phyloP scores from a whole-genome alignment of 2,329 filamentous ascomycete species.

The Penicillium sp. region DNA sequence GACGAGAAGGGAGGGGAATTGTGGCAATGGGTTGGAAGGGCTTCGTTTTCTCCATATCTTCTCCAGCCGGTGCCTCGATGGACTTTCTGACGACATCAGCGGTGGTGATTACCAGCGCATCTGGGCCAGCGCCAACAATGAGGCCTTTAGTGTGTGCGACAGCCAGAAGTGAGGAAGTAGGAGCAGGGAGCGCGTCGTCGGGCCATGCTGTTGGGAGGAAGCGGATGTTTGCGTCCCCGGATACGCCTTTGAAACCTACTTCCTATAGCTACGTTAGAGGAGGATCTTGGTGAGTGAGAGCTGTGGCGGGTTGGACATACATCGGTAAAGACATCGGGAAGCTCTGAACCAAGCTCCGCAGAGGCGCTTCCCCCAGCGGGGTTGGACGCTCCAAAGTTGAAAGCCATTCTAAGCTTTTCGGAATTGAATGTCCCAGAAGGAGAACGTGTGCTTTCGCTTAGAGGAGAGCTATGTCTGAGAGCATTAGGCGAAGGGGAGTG shows the following conservation, averaged over 20 bases:
- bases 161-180: slow-evolving; percentile 78
- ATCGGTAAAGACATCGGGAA: slow-evolving; percentile 79
- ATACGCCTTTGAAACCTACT: slow-evolving; percentile 77
- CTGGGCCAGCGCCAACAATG: slow-evolving; percentile 81
- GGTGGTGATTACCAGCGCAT: slow-evolving; percentile 70
- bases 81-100: slow-evolving; percentile 76
- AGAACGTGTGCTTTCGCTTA: slow-evolving; percentile 39
- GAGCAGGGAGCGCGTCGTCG: slow-evolving; percentile 62
- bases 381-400: slow-evolving; percentile 56
- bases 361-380: slow-evolving; percentile 41
- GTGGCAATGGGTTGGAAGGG: slow-evolving; percentile 70
- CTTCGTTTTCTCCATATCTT: slow-evolving; percentile 61
- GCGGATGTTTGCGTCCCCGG: slow-evolving; percentile 78
- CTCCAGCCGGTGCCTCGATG: slow-evolving; percentile 60
- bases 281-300: neutral
- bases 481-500: slow-evolving; percentile 41
- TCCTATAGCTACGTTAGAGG: slow-evolving; percentile 46
- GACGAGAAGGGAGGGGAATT: slow-evolving; percentile 68
- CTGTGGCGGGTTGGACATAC: slow-evolving; percentile 44
- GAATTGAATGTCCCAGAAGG: slow-evolving; percentile 36
- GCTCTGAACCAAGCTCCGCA: slow-evolving; percentile 60
- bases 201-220: slow-evolving; percentile 77
- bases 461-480: slow-evolving; percentile 29
- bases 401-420: slow-evolving; percentile 56
- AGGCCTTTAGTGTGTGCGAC: slow-evolving; percentile 78